These are phyloP conservation scores for Leishmania turanica DNA, from an alignment of 208 protist species.

Conservation along the genomic window DNA sequence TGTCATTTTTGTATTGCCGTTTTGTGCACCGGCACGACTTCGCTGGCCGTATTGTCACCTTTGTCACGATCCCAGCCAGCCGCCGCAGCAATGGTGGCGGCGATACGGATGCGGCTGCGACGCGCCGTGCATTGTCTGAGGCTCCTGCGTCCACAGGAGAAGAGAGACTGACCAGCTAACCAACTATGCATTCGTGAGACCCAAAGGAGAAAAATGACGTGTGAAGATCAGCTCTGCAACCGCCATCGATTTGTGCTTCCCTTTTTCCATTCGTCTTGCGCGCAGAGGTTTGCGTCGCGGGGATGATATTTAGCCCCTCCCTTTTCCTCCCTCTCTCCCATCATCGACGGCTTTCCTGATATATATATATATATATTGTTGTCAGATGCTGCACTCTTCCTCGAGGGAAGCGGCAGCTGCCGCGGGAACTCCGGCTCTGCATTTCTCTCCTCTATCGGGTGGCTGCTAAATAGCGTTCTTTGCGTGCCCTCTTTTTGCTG, in stretches of 20 bases:
- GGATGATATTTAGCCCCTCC: background rate
- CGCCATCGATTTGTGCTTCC: background rate
- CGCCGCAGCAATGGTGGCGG: background rate
- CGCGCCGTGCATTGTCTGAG: background rate
- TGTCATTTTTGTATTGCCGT: conserved; percentile 51
- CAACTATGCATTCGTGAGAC: background rate
- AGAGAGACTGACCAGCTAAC: background rate
- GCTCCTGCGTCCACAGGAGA: background rate
- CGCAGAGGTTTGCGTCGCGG: background rate
- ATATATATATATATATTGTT: background rate
- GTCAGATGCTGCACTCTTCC: background rate
- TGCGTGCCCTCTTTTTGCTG: background rate
- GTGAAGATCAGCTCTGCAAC: background rate
- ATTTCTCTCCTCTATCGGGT: background rate
- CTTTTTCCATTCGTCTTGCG: background rate
- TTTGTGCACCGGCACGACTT: conserved; percentile 58
- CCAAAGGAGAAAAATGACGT: background rate
- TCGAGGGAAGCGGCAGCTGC: background rate
- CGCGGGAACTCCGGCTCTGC: background rate
- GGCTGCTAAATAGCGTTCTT: background rate
- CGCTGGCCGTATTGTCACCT: conserved; percentile 66
- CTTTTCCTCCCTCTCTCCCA: background rate
- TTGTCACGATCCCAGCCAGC: conserved; percentile 8
- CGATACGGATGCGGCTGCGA: background rate
- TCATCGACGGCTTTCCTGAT: background rate